phyloP scores from a whole-genome alignment of 2,329 filamentous ascomycete species.

The Thermoascus crustaceus region DNA sequence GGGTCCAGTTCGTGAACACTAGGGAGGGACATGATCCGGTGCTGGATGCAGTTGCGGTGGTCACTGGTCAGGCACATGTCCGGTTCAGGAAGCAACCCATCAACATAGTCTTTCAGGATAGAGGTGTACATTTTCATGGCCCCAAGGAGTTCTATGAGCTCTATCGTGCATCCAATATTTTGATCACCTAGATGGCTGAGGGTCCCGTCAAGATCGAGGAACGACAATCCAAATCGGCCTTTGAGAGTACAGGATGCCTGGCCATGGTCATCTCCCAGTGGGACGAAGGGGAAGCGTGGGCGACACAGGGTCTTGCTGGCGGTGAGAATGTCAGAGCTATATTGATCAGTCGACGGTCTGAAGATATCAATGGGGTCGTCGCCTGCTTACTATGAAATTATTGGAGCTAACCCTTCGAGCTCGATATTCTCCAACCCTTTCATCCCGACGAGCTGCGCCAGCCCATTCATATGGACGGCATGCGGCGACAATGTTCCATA shows the following conservation, averaged over 20 bases:
- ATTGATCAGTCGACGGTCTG: too few species aligned
- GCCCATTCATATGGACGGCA: constrained; percentile 8
- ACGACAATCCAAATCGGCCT: too few species aligned
- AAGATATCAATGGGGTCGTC: too few species aligned
- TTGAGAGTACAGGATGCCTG: neutral
- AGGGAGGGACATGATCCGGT: constrained; percentile 17
- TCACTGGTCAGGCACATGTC: constrained; percentile 10
- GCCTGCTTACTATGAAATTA: constrained; percentile 21
- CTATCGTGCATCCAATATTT: constrained; percentile 2
- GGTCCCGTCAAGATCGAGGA: too few species aligned
- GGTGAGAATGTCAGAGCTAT: constrained; percentile 1
- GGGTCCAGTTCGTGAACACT: too few species aligned
- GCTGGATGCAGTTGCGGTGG: constrained; percentile 22
- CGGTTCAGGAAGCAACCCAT: constrained; percentile 7
- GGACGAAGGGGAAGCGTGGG: constrained; percentile 4
- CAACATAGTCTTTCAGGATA: constrained; percentile 9
- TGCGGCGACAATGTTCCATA: constrained; percentile 9
- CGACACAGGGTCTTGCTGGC: constrained; percentile 2
- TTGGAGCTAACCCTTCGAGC: constrained; percentile 20
- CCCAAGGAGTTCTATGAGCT: constrained; percentile 11
- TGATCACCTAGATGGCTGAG: too few species aligned
- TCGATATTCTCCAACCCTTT: constrained; percentile 18
- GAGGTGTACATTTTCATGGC: constrained; percentile 14
- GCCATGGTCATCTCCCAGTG: neutral
- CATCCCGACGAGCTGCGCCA: constrained; percentile 13